These are phyloP conservation scores for Astrocystis sublimbata DNA, from an alignment of 495 filamentous ascomycete species.

Conservation along the genomic window DNA sequence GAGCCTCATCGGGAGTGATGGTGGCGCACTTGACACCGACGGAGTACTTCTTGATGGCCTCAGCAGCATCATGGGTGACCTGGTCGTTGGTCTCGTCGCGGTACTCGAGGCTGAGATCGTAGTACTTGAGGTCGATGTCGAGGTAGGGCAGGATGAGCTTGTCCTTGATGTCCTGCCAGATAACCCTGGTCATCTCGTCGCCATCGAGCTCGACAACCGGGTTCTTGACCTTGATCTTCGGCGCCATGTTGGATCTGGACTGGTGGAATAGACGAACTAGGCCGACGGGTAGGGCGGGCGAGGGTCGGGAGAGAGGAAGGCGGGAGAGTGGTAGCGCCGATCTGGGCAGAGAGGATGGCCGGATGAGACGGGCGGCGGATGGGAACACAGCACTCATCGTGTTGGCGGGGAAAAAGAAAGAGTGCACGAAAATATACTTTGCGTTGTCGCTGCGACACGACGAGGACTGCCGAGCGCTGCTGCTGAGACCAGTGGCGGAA, in stretches of 20 bases:
- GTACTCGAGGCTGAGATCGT: constrained; percentile 92
- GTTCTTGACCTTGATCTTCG: constrained; percentile 96
- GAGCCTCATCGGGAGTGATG: constrained; percentile 95
- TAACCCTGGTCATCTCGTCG: constrained; percentile 99
- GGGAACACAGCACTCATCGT: constrained; percentile 27
- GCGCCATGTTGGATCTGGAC: constrained; percentile 28
- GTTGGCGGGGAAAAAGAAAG: constrained; percentile 18
- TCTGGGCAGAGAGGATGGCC: constrained; percentile 29
- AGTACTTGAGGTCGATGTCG: constrained; percentile 98
- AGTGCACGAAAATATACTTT: constrained; percentile 24
- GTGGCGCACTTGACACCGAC: constrained; percentile 99
- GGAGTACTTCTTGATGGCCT: constrained; percentile 97
- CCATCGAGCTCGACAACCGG: constrained; percentile 96
- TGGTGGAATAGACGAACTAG: constrained; percentile 37
- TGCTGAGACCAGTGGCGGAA: not conserved
- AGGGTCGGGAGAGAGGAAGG: constrained; percentile 27
- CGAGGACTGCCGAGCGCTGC: not conserved
- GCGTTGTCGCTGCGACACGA: not conserved
- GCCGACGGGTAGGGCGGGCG: constrained; percentile 29
- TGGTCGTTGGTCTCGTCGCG: constrained; percentile 94
- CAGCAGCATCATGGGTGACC: constrained; percentile 90
- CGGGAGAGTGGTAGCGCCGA: constrained; percentile 33
- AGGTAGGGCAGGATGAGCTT: constrained; percentile 96
- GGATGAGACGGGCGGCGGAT: constrained; percentile 29
- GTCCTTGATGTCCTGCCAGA: constrained; percentile 98